Base-by-base conservation (phyloP, 352 stramenopile genomes). In the Pythium guiyangense region DNA sequence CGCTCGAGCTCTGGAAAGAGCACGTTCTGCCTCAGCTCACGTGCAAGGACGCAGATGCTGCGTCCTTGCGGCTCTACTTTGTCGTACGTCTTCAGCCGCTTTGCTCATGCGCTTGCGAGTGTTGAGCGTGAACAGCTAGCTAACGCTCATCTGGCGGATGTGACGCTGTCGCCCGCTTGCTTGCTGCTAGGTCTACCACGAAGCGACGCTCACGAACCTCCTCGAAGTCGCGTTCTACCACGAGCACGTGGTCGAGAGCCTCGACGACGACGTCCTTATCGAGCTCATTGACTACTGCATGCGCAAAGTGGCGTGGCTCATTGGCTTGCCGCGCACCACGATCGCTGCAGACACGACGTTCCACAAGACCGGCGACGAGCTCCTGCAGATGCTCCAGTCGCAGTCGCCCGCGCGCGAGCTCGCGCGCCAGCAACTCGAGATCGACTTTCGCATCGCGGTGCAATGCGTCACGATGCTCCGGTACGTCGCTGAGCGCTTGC, bases 251-350 rank as follows among this genome's bases (percentile, higher is more conserved):
- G 66, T 96, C 17, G 86, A 97, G 70, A 86, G 77, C 31, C 55
- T 93, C 49, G 76, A 90, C n/a, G 91, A 95, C 34, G 83, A 97
- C 43, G 66, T 88, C 25, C 67, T 97, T 44, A 56, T 98, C n/a
- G 94, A 98, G 52, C 65, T 98, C 6, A 60, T 97, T n/a, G 94
- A 98, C 77, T 98, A 97, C 60, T 96, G 80, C 55, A 81, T 91
- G 62, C 81, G 94, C 26, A 97, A 97, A 67, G 52, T 98, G 47
- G 84, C 84, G 55, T 88, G 87, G 75, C 68, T 97, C 5, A 79
- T 92, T 48, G 60, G 71, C 0, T 60, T 90, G 9, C 79, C 84
- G 26, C 83, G 79, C 10, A 66, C 83, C 15, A 65, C 68, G 11
- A 84, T 94, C 57, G 65, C 63, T 4, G 62, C 67, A 6, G 66